Conservation (phyloP, 129 eudicot genomes). For the Heracleum sosnowskyi region DNA sequence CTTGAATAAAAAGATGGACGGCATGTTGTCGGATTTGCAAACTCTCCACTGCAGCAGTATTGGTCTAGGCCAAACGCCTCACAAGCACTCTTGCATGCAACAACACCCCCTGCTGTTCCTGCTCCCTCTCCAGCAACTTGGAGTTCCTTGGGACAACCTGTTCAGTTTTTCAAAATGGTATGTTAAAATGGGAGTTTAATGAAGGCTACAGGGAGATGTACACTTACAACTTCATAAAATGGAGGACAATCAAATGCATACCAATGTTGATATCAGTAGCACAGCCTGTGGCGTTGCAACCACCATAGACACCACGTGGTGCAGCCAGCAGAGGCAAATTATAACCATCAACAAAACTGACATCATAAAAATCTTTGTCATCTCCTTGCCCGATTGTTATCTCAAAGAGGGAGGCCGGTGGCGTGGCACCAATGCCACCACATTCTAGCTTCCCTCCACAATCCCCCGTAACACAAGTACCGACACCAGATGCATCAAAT, state of each 20-base stretch:
- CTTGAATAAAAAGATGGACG: slow-evolving; percentile 65
- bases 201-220: not conserved
- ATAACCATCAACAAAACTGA: slow-evolving; percentile 87
- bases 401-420: slow-evolving; percentile 89
- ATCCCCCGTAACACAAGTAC: slow-evolving; percentile 77
- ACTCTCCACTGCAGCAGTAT: slow-evolving; percentile 89
- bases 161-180: not conserved
- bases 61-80: slow-evolving; percentile 77
- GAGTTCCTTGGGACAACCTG: slow-evolving; percentile 95
- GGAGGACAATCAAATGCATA: slow-evolving; percentile 5
- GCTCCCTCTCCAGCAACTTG: slow-evolving; percentile 59
- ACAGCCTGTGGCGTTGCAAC: slow-evolving; percentile 82
- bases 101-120: slow-evolving; percentile 38
- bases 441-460: slow-evolving; percentile 90
- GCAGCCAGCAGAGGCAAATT: slow-evolving; percentile 69
- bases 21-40: slow-evolving; percentile 80
- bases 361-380: slow-evolving; percentile 69
- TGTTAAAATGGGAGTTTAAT: not conserved
- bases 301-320: slow-evolving; percentile 43
- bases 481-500: slow-evolving; percentile 61
- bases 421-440: slow-evolving; percentile 74
- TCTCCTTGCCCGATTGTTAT: slow-evolving; percentile 63
- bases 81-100: slow-evolving; percentile 92
- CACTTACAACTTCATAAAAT: not conserved
- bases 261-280: slow-evolving; percentile 68